These are phyloP conservation scores for Paramarasmius palmivorus DNA, from an alignment of 1,284 basidiomycete species.

Conservation along the genomic window DNA sequence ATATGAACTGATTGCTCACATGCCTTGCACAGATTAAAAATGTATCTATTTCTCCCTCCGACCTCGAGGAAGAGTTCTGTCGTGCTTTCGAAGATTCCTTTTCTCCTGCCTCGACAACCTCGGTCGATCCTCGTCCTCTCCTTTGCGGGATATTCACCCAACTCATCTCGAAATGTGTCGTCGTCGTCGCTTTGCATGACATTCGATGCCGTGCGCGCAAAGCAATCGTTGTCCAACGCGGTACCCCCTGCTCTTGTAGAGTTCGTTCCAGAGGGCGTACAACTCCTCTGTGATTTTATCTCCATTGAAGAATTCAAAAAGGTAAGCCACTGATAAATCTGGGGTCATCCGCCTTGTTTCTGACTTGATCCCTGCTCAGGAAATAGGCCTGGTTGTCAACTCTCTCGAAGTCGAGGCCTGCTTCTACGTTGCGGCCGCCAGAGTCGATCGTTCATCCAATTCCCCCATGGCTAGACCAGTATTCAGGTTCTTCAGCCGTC, in stretches of 20 bases:
- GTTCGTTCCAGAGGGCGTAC: slow-evolving; percentile 20
- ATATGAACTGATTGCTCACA: no score
- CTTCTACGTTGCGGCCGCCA: slow-evolving; percentile 1
- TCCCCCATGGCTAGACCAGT: slow-evolving; percentile 9
- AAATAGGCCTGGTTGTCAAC: no score
- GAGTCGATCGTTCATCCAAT: slow-evolving; percentile 20
- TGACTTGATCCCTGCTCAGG: no score
- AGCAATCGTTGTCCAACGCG: slow-evolving; percentile 47
- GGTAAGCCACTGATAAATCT: no score
- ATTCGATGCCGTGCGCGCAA: no score
- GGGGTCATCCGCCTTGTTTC: no score
- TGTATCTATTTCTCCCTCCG: not conserved
- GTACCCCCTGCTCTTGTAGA: slow-evolving; percentile 24
- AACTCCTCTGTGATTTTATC: slow-evolving; percentile 12
- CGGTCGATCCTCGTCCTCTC: no score
- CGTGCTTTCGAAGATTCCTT: slow-evolving; percentile 1
- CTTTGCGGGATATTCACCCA: slow-evolving; percentile 27
- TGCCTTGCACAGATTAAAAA: not conserved
- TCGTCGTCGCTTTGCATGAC: slow-evolving; percentile 65
- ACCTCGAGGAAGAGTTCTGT: not conserved
- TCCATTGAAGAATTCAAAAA: slow-evolving; percentile 13
- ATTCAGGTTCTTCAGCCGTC: no score
- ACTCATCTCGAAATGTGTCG: slow-evolving; percentile 48
- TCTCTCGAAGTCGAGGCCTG: no score
- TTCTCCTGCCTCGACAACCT: slow-evolving; percentile 7